A percentile compares a stretch with the other conserved stretches of the same genome.
Conservation (phyloP, 1,139 yeast genomes). For the Pichia sp. region DNA sequence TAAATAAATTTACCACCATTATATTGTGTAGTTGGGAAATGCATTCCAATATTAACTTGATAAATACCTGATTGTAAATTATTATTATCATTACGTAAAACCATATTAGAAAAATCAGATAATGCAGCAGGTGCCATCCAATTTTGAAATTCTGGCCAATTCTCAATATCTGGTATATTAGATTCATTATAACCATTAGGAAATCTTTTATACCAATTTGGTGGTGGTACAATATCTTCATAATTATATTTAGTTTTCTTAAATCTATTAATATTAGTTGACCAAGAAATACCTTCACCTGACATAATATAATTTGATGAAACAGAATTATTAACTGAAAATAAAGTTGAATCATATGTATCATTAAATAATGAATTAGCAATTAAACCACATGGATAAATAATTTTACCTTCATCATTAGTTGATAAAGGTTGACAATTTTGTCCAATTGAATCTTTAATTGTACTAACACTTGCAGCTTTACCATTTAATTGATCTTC, state of each 20-base stretch:
- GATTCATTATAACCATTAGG: constrained; percentile 89
- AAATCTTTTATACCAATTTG: constrained; percentile 77
- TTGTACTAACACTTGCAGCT: constrained; percentile 45
- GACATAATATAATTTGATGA: constrained; percentile 54
- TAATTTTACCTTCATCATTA: constrained; percentile 44
- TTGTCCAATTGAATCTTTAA: constrained; percentile 69
- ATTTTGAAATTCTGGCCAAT: constrained; percentile 83
- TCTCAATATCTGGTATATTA: constrained; percentile 73
- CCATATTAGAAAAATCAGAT: constrained; percentile 78
- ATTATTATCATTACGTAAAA: constrained; percentile 69
- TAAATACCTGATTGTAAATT: constrained; percentile 61
- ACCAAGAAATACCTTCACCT: constrained; percentile 78
- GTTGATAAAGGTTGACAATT: constrained; percentile 80
- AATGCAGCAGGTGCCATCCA: constrained; percentile 98
- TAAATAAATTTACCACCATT: constrained; percentile 79
- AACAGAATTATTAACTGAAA: constrained; percentile 40
- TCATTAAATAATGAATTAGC: constrained; percentile 94
- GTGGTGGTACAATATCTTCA: constrained; percentile 85
- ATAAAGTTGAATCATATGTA: constrained; percentile 49
- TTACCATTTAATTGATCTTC: constrained; percentile 86
- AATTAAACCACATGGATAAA: constrained; percentile 92
- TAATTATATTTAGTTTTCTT: constrained; percentile 70
- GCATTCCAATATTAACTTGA: constrained; percentile 66
- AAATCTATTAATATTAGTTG: constrained; percentile 69
- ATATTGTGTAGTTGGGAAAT: constrained; percentile 81